A percentile compares a stretch with the other conserved stretches of the same genome.
These are phyloP conservation scores for Parmales sp. DNA, from an alignment of 108 stramenopile genomes.

Conservation along the genomic window DNA sequence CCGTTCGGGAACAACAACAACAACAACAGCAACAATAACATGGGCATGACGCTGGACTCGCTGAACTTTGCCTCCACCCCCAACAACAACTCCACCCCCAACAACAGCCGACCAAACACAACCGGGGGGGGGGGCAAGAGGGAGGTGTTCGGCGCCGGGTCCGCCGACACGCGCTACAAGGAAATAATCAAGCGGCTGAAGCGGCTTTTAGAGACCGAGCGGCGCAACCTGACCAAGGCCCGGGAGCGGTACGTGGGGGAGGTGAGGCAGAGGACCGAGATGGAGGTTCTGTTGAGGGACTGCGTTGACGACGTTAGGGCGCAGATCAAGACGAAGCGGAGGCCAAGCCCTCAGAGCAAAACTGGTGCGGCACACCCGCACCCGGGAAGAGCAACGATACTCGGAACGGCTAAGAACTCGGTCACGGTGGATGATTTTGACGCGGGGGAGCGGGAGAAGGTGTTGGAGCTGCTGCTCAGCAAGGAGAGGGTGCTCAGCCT, in stretches of 20 bases:
- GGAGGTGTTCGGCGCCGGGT: not conserved
- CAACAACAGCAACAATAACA: too few species aligned
- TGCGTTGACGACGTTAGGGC: constrained; percentile 39
- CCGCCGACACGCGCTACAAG: constrained; percentile 24
- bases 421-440: constrained; percentile 11
- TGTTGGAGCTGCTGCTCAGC: constrained; percentile 34
- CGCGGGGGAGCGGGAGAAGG: constrained; percentile 16
- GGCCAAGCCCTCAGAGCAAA: not conserved
- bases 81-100: too few species aligned
- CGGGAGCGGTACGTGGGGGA: constrained; percentile 28
- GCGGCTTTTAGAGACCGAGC: constrained; percentile 38
- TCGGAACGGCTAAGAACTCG: not conserved
- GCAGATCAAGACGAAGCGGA: constrained; percentile 12
- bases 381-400: not conserved
- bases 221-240: constrained; percentile 24
- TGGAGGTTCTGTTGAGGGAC: constrained; percentile 31
- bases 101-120: not conserved
- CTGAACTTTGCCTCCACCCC: not conserved
- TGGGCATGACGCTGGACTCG: constrained; percentile 14
- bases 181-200: constrained; percentile 42
- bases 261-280: constrained; percentile 29
- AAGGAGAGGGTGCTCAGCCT: constrained; percentile 36
- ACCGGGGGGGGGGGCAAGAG: constrained; percentile 8
- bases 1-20: too few species aligned
- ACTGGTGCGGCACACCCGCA: too few species aligned